Conservation (phyloP, 164 flowering plant genomes). For the Cinnamomum micranthum region DNA sequence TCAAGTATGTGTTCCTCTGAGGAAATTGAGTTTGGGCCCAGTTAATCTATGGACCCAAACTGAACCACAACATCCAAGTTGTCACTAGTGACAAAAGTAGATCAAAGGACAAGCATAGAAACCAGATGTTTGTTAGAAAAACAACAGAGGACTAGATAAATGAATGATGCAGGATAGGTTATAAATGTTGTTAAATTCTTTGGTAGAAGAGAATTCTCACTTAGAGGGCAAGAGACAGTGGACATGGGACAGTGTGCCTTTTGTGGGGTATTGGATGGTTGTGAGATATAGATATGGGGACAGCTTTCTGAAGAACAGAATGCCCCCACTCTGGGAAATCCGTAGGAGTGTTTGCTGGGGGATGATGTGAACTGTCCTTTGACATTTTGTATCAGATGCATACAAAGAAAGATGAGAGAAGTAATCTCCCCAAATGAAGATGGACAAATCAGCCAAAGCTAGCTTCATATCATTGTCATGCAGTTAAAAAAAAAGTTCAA, state of each 20-base stretch:
- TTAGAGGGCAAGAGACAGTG: background rate
- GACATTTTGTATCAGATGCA: background rate
- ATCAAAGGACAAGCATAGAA: background rate
- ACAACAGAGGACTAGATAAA: background rate
- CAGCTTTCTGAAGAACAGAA: slow-evolving; percentile 1
- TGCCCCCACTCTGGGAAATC: background rate
- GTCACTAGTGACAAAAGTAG: background rate
- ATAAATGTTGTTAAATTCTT: background rate
- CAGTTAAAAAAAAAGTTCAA: too few relatives aligned
- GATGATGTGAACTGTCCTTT: background rate
- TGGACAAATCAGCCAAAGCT: background rate
- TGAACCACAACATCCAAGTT: background rate
- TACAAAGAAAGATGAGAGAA: background rate
- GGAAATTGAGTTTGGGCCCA: too few relatives aligned
- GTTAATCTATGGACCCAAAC: too few relatives aligned
- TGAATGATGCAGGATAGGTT: too few relatives aligned
- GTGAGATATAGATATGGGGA: background rate
- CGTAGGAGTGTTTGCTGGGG: slow-evolving; percentile 5
- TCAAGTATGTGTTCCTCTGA: background rate
- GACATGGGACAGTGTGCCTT: background rate
- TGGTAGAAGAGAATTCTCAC: background rate
- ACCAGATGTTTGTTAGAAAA: background rate
- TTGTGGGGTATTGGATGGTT: background rate
- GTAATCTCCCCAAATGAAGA: background rate
- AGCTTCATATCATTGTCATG: background rate